Evolutionary conservation across 1,139 yeast species (phyloP), one percentile per base, ranked within the genome.

Genomic region (Yamadazyma pseudoaaseri): DNA sequence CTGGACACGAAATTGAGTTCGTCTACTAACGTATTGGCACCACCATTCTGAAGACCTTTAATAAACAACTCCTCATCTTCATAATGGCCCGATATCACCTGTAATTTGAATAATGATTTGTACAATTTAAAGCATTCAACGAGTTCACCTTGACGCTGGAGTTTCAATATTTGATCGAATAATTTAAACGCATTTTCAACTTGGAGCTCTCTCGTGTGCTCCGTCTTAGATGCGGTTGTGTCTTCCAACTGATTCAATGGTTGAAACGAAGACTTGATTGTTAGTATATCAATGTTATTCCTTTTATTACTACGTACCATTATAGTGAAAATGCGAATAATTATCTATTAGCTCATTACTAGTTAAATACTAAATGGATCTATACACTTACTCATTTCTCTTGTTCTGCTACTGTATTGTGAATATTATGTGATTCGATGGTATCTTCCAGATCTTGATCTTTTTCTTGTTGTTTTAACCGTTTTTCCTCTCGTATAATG

Each of bases 121-220:
- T 89, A 92, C 14, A 65, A 58, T 2, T 50, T 49, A 31, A 71
- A 72, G 0, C 97, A 83, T 2, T 62, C 67, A 0, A 55, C 58
- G 37, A 69, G 70, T 3, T 74, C 53, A 4, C 66, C 60, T 1
- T 62, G 54, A 43, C 78, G 76, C 43, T 92, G 95, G 9, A 64
- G 62, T 9, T 59, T 56, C 25, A 94, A 62, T 0, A 96, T 96
- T 18, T 62, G 59, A 47, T 87, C 89, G 54, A 84, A 87, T 11
- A 80, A 60, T 46, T 79, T 78, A 55, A 84, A 82, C 3, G 96
- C 95, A 51, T 84, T 86, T 57, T 94, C 98, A 12, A 92, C 80
- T 65, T 87, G 79, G 24, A 76, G 82, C 50, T 92, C 98, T 36
- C 96, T 64, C 1, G 97, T 84, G 49, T 89, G 95, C 45, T 87